Base-by-base conservation (phyloP, 2,329 filamentous ascomycete species). In the Neocatenulostroma microsporum region DNA sequence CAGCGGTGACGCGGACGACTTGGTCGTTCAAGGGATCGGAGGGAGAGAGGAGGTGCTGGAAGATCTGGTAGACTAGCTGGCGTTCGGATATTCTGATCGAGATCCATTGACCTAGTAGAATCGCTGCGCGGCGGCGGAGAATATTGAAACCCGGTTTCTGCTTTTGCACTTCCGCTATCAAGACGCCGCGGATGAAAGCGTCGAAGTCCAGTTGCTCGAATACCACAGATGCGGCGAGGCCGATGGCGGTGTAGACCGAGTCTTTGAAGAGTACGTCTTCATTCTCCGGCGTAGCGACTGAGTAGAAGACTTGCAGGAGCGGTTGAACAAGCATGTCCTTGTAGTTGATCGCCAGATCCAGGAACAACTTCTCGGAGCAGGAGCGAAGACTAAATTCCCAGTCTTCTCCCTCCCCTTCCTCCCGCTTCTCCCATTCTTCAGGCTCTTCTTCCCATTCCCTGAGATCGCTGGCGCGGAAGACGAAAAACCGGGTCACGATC, bases 321-420 rank as follows among this genome's bases (percentile, higher is more conserved):
- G 86, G 87, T 29, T 82, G 75, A 8, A 85, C 75, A 25, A 96
- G 73, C 19, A 93, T 69, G 30, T 80, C 69, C 62, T 91, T 94
- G 71, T 85, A 93, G 63, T 94, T 81, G 43, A 85, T 84, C 42
- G 94, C 76, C 13, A 98, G 74, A 52, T 95, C 88, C 48, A 95
- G 72, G 62, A 96, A 94, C 11, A 98, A 71, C 61, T 88, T 93
- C 62, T 98, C 91, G 0, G 91, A 82, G 56, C 89, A 96, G 2
- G 88, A 85, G 21, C 89, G 79, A 36, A 96, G 81, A 40, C 89
- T 84, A 66, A 88, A 95, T 54, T 96, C 87, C 73, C 84, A 96
- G 2, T 83, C 84, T 49, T 86, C 84, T 23, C 83, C 80, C 41
- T 84, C 77, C 42, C 81, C 83, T 53, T 93, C 86, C 65, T 95